Evolutionary conservation across 306 rosid species (phyloP), one percentile per base, ranked within the genome.

Genomic region (Dryas alaskensis): DNA sequence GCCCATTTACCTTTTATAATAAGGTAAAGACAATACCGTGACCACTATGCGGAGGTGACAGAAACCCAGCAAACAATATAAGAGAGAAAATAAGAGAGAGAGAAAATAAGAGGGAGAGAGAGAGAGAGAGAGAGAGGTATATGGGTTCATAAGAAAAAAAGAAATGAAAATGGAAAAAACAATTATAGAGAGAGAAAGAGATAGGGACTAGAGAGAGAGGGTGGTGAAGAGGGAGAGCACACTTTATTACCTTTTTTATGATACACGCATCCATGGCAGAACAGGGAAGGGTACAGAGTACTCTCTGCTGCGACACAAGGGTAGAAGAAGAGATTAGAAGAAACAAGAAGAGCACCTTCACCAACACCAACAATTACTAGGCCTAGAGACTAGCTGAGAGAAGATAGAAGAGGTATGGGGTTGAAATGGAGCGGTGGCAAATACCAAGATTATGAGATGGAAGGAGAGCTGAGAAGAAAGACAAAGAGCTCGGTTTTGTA

Each of bases 221-320:
- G 63, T 73, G 74, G 75, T 75, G 84, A 74, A 76, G 70, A 71
- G 73, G 69, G 81, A 74, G 84, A 27, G 74, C 66, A 50, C 79
- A 80, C 84, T 77, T 76, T 83, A 80, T 77, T 74, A 50, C 78
- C 87, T 83, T 83, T 83, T 83, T 80, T 81, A 83, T 69, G 80
- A 76, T 83, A 82, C 81, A 83, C 87, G 87, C 87, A 83, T 83
- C 87, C 87, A 73, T 83, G 77, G 86, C 84, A 83, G 86, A 82
- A 74, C 71, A 70, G 79, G 61, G 81, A 58, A 79, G 81, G 60
- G 76, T 55, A 63, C 79, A 78, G 80, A 54, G 50, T 62, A 70
- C 86, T 70, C 74, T 70, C 74, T 82, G 86, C 86, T 53, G 72
- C 76, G 69, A 78, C 78, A 69, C 83, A 78, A 78, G 74, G 50